Base-by-base conservation (phyloP, 2,329 filamentous ascomycete species). In the Penicillium sp. region DNA sequence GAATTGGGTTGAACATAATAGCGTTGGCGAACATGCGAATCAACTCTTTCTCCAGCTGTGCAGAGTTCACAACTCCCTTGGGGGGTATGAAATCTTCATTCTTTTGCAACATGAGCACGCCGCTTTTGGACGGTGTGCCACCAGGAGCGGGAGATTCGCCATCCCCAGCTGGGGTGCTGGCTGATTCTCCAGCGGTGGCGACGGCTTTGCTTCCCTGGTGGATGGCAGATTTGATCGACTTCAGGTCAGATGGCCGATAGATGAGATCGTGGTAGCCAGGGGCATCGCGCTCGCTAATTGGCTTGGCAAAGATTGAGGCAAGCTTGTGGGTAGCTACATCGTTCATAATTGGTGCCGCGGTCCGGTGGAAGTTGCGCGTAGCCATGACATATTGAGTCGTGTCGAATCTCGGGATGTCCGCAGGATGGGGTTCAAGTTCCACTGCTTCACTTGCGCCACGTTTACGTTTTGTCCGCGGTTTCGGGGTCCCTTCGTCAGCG, bases 21-120 rank as follows among this genome's bases (percentile, higher is more conserved):
- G 94, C 93, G 68, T 97, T 97, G 63, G 92, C 91, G 72, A 97
- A 96, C 90, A 97, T 97, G 66, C 95, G 89, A 66, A 95, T 90
- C 11, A 97, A 79, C 72, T 97, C 93, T 63, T 92, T 90, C 74
- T 97, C 93, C 16, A 97, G 81, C 72, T 97, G 94, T 1, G 89
- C 86, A 49, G 89, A 92, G 73, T 97, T 97, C 73, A 97, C 90
- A 66, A 97, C 96, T 20, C 87, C 90, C 65, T 87, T 90, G 0
- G 94, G 93, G 2, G 93, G 90, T 2, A 93, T 81, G 26, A 96
- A 79, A 55, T 97, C 90, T 48, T 87, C 83, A 2, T 84, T 88
- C 55, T 89, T 82, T n/a, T 69, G 72, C 16, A 79, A 62, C 60
- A 77, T 65, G 32, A 78, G 72, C 4, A 76, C 66, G 11, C 74